A percentile compares a stretch with the other conserved stretches of the same genome.
Evolutionary conservation across 139 green algal genomes (phyloP).

Genomic region (Chlamydomonas urium): DNA sequence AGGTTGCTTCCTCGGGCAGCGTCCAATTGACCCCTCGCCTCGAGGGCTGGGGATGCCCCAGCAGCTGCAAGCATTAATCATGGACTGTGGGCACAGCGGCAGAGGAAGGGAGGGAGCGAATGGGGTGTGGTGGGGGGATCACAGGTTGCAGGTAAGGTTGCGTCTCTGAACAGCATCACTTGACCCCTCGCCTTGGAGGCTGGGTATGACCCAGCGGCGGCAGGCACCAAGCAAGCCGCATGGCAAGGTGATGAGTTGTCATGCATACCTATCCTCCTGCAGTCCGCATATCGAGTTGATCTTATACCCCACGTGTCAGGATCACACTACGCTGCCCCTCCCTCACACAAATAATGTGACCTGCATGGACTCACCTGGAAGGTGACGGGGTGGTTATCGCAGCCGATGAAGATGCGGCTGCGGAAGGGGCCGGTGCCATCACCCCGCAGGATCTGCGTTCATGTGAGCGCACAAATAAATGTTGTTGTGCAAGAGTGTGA

Average conservation of each 20-base stretch:
- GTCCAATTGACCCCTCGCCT: not conserved
- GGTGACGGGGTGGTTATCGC: conserved; percentile 41
- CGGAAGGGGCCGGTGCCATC: conserved; percentile 34
- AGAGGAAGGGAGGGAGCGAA: not conserved
- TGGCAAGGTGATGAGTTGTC: not conserved
- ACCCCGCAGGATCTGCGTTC: conserved; percentile 34
- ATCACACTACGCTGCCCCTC: too few species aligned
- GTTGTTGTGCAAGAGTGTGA: too few species aligned
- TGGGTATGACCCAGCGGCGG: not conserved
- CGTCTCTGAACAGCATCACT: not conserved
- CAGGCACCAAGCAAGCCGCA: not conserved
- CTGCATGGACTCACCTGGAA: not conserved
- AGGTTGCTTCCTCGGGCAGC: not conserved
- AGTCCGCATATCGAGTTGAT: not conserved
- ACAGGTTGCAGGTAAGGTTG: not conserved
- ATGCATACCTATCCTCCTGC: not conserved
- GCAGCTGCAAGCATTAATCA: not conserved
- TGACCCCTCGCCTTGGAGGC: not conserved
- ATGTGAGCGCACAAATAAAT: too few species aligned
- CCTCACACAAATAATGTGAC: too few species aligned
- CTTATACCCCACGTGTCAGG: not conserved
- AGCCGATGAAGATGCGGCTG: conserved; percentile 63
- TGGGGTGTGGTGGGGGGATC: not conserved
- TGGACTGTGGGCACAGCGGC: too few species aligned
- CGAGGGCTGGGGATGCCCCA: not conserved